Percentiles rank a stretch among this genome's conserved stretches.
Conservation (phyloP, 192 early-diverging fungal species). For the Physocladia obscura region DNA sequence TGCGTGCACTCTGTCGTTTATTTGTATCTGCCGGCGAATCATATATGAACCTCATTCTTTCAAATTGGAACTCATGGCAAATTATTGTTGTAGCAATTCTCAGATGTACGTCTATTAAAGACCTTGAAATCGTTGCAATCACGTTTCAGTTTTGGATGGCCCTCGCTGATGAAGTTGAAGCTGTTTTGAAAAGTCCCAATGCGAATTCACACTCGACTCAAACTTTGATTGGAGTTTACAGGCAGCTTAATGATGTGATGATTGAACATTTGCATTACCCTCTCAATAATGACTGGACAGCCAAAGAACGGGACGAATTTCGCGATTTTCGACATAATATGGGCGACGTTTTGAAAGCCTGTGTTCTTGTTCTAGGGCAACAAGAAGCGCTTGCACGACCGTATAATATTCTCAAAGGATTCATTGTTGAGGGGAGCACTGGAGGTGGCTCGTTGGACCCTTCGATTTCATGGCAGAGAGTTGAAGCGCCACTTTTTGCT, state of each 20-base stretch:
- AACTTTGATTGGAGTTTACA: conserved; percentile 53
- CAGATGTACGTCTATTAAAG: conserved; percentile 74
- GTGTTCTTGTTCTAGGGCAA: conserved; percentile 79
- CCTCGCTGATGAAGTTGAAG: conserved; percentile 59
- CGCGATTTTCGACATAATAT: conserved; percentile 93
- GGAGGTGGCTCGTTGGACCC: conserved; percentile 43
- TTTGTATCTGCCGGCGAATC: conserved; percentile 90
- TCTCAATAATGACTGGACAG: conserved; percentile 64
- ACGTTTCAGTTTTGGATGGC: conserved; percentile 90
- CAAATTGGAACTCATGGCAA: conserved; percentile 65
- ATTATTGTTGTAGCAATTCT: conserved; percentile 80
- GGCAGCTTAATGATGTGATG: conserved; percentile 75
- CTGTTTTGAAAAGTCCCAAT: not conserved
- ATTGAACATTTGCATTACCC: conserved; percentile 89
- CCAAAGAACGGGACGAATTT: conserved; percentile 93
- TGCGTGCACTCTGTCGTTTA: conserved; percentile 81
- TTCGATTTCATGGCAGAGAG: conserved; percentile 79
- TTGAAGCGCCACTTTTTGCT: conserved; percentile 94
- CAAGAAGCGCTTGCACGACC: conserved; percentile 71
- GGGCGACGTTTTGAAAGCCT: conserved; percentile 96
- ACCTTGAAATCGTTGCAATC: conserved; percentile 83
- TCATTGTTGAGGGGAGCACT: conserved; percentile 30
- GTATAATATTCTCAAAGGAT: conserved; percentile 52
- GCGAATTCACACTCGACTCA: conserved; percentile 36
- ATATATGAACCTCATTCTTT: conserved; percentile 72